phyloP scores from a whole-genome alignment of 2,329 filamentous ascomycete species.

The Clonostachys byssicola region DNA sequence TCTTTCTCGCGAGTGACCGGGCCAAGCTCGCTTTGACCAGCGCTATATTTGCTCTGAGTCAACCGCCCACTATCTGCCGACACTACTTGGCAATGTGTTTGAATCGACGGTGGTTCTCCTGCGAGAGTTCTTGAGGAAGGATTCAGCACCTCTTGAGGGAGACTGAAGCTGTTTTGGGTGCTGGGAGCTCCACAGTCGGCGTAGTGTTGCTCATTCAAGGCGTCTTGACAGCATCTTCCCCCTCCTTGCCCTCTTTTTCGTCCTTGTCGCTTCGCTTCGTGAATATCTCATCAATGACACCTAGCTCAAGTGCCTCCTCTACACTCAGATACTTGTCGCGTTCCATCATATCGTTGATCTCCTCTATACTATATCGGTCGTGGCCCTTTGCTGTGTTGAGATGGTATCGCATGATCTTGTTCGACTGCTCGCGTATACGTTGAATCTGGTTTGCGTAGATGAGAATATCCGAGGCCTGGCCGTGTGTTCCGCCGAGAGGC shows the following conservation, averaged over 20 bases:
- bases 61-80: no score
- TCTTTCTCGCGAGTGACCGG: no score
- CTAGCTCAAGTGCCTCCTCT: conserved; percentile 81
- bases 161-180: no score
- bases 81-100: no score
- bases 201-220: neutral
- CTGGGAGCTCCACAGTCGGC: no score
- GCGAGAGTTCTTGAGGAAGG: no score
- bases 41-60: no score
- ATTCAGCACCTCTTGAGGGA: no score
- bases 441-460: conserved; percentile 98
- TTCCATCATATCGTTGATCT: conserved; percentile 95
- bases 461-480: conserved; percentile 75
- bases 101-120: no score
- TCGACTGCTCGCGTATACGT: conserved; percentile 77
- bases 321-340: conserved; percentile 91
- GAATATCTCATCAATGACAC: conserved; percentile 88
- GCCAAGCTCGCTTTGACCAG: no score
- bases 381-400: conserved; percentile 72
- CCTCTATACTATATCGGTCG: conserved; percentile 73
- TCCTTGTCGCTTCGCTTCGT: conserved; percentile 48
- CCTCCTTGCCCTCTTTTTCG: conserved; percentile 23
- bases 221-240: neutral
- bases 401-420: conserved; percentile 84
- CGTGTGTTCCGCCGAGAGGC: conserved; percentile 70